A percentile compares a stretch with the other conserved stretches of the same genome.
phyloP scores from a whole-genome alignment of 2,329 filamentous ascomycete species.

The Aspergillus sp. region DNA sequence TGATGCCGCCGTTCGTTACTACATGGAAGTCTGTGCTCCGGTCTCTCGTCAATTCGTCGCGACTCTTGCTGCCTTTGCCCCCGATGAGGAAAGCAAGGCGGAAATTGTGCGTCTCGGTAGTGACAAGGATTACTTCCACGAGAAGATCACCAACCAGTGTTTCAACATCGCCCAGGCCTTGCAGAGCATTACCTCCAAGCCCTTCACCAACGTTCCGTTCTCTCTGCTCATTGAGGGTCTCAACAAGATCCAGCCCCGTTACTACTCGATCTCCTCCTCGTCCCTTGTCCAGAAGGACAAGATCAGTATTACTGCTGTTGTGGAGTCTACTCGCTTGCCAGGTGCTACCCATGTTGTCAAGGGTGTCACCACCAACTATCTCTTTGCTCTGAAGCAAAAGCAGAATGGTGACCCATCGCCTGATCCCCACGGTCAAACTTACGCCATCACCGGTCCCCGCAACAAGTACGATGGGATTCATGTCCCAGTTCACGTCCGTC shows the following conservation, averaged over 20 bases:
- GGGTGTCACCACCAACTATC: conserved; percentile 95
- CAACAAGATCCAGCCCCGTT: conserved; percentile 92
- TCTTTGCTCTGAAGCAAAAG: conserved; percentile 92
- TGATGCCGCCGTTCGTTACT: conserved; percentile 88
- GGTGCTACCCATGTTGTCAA: conserved; percentile 78
- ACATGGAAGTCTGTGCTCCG: conserved; percentile 93
- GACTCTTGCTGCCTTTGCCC: conserved; percentile 83
- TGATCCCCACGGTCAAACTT: conserved; percentile 79
- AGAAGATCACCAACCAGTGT: conserved; percentile 76
- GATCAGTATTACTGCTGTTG: conserved; percentile 91
- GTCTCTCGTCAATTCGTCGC: conserved; percentile 95
- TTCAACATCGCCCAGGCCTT: conserved; percentile 90
- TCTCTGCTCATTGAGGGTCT: conserved; percentile 91
- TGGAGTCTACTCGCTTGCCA: conserved; percentile 78
- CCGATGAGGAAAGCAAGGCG: conserved; percentile 77
- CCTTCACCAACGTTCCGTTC: conserved; percentile 85
- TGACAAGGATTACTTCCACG: conserved; percentile 94
- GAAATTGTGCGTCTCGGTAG: conserved; percentile 85
- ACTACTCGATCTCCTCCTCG: conserved; percentile 99
- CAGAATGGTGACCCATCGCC: conserved; percentile 84
- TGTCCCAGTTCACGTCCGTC: conserved; percentile 90
- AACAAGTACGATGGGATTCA: conserved; percentile 98
- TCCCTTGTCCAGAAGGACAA: conserved; percentile 91
- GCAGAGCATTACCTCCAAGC: conserved; percentile 68
- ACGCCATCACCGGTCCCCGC: conserved; percentile 82